These are phyloP conservation scores for Coemansia sp. DNA, from an alignment of 192 early-diverging fungal genomes.

Conservation along the genomic window DNA sequence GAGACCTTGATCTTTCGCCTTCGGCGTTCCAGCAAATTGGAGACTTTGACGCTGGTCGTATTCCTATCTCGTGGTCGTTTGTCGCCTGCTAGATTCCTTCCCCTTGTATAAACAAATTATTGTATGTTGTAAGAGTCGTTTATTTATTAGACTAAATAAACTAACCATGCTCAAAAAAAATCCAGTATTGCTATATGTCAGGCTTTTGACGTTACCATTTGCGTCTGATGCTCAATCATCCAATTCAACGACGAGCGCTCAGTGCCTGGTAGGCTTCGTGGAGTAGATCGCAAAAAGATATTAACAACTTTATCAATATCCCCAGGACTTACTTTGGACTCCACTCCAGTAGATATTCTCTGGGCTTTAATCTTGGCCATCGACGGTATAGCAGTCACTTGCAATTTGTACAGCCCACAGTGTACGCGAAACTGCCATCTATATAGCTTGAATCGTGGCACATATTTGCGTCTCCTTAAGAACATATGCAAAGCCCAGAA, in stretches of 20 bases:
- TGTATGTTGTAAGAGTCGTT: not conserved
- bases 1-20: slow-evolving; percentile 61
- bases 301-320: slow-evolving; percentile 17
- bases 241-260: slow-evolving; percentile 8
- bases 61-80: slow-evolving; percentile 59
- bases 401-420: slow-evolving; percentile 1
- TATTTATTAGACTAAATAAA: no score
- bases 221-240: slow-evolving; percentile 24
- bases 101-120: not conserved
- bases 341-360: slow-evolving; percentile 3
- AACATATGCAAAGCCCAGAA: slow-evolving; percentile 53
- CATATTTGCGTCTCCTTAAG: slow-evolving; percentile 27
- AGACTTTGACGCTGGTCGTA: slow-evolving; percentile 50
- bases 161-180: no score
- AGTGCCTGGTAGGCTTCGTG: not conserved
- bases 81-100: slow-evolving; percentile 29
- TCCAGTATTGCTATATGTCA: not conserved
- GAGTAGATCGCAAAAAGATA: slow-evolving; percentile 23
- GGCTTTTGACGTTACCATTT: not conserved
- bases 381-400: slow-evolving; percentile 24
- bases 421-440: slow-evolving; percentile 17
- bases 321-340: not conserved
- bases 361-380: slow-evolving; percentile 13
- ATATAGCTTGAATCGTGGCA: slow-evolving; percentile 24
- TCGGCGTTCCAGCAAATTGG: slow-evolving; percentile 60